phyloP scores from a whole-genome alignment of 345 rosid species.

The Hibiscus tridactylites region DNA sequence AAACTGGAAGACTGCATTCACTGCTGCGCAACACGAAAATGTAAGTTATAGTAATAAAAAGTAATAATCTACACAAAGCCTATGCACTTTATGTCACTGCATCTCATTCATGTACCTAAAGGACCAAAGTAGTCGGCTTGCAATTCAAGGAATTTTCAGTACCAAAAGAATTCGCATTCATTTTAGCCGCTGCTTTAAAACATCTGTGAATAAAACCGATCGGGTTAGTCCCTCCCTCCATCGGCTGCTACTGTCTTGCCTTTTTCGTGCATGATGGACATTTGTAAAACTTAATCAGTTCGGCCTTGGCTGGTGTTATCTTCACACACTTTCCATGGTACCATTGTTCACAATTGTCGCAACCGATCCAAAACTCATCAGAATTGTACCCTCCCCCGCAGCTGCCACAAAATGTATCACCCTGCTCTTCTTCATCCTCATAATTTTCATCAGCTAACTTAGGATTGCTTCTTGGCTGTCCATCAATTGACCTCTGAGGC shows the following conservation, averaged over 20 bases:
- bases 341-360: conserved; percentile 85
- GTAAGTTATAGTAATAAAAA: no score
- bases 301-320: conserved; percentile 85
- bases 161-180: not conserved
- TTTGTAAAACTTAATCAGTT: conserved; percentile 75
- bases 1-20: no score
- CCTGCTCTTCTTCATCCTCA: conserved; percentile 83
- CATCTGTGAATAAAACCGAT: not conserved
- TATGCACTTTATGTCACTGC: no score
- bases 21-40: no score
- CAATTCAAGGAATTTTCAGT: not conserved
- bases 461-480: conserved; percentile 46
- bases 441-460: conserved; percentile 50
- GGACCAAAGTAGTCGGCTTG: not conserved
- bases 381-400: conserved; percentile 75
- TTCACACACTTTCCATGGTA: conserved; percentile 91
- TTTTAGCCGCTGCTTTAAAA: conserved; percentile 11
- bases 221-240: not conserved
- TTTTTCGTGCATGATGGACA: conserved; percentile 80
- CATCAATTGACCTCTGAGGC: conserved; percentile 59
- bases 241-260: conserved; percentile 36
- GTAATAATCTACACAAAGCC: no score
- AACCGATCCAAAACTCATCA: conserved; percentile 86
- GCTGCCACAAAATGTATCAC: conserved; percentile 73
- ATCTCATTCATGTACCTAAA: no score